Percentiles rank a stretch among this genome's conserved stretches.
phyloP scores from a whole-genome alignment of 371 early-diverging fungal species.

The Mucor velutinosus region DNA sequence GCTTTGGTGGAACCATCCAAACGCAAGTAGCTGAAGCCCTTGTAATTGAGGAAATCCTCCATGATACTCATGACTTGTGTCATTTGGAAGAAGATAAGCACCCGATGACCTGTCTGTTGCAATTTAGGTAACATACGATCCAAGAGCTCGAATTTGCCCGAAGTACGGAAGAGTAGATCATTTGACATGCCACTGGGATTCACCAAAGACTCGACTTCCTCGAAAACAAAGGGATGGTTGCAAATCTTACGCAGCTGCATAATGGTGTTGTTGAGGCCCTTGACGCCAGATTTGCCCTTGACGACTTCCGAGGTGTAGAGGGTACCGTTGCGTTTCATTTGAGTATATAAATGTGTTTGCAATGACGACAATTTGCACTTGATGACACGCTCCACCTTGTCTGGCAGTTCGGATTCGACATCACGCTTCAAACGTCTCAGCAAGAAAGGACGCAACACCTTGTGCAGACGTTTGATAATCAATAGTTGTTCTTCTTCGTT shows the following conservation, averaged over 20 bases:
- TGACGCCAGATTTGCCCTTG: slow-evolving; percentile 60
- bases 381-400: slow-evolving; percentile 97
- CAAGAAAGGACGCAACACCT: slow-evolving; percentile 94
- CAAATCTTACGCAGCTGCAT: slow-evolving; percentile 99
- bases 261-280: slow-evolving; percentile 93
- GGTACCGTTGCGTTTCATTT: slow-evolving; percentile 77
- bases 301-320: slow-evolving; percentile 62
- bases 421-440: slow-evolving; percentile 98
- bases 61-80: slow-evolving; percentile 96
- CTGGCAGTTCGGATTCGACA: slow-evolving; percentile 98
- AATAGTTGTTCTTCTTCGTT: slow-evolving; percentile 98
- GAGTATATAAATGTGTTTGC: slow-evolving; percentile 78
- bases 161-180: slow-evolving; percentile 72
- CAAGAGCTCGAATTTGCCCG: slow-evolving; percentile 99
- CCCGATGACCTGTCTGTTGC: slow-evolving; percentile 86
- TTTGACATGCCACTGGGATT: slow-evolving; percentile 64
- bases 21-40: slow-evolving; percentile 82
- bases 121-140: slow-evolving; percentile 96
- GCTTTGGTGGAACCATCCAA: slow-evolving; percentile 96
- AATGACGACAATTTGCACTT: slow-evolving; percentile 91
- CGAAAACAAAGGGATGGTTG: slow-evolving; percentile 99
- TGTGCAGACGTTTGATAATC: slow-evolving; percentile 96
- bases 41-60: slow-evolving; percentile 90
- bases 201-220: slow-evolving; percentile 88
- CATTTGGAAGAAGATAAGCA: slow-evolving; percentile 99